These are phyloP conservation scores for Sutorius australiensis DNA, from an alignment of 768 basidiomycete genomes.

Conservation along the genomic window DNA sequence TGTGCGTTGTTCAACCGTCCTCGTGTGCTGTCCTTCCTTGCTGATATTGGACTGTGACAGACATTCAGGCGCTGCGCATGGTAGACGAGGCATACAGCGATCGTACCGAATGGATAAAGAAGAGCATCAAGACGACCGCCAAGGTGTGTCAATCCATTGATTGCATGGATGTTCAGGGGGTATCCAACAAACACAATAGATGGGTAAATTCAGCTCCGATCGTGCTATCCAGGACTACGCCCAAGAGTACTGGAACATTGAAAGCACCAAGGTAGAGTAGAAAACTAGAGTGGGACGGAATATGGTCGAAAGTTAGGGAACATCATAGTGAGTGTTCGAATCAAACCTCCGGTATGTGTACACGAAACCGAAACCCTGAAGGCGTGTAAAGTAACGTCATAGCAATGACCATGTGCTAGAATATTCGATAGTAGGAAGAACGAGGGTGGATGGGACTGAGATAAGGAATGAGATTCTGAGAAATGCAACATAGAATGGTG, in stretches of 20 bases:
- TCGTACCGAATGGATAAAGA: constrained; percentile 85
- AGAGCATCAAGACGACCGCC: constrained; percentile 79
- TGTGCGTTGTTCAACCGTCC: constrained; percentile 45
- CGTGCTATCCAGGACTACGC: constrained; percentile 91
- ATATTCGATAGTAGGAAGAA: constrained; percentile 8
- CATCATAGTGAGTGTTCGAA: constrained; percentile 10
- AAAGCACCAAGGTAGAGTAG: constrained; percentile 39
- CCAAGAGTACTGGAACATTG: constrained; percentile 81
- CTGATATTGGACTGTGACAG: constrained; percentile 32
- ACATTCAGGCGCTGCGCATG: constrained; percentile 78
- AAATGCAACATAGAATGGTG: neutral
- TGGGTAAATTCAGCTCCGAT: constrained; percentile 97
- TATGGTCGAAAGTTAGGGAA: neutral
- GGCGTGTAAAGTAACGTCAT: constrained; percentile 15
- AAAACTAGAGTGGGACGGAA: neutral
- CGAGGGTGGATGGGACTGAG: neutral
- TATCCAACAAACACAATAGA: constrained; percentile 43
- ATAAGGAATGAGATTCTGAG: constrained; percentile 4
- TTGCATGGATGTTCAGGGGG: constrained; percentile 59
- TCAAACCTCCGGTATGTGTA: constrained; percentile 6
- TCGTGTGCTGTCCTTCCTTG: neutral
- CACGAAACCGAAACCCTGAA: neutral
- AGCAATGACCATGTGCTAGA: constrained; percentile 10
- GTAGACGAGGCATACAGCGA: constrained; percentile 88
- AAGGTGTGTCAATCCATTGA: constrained; percentile 50